Conservation (phyloP, 768 basidiomycete genomes). For the Trametes gibbosa region DNA sequence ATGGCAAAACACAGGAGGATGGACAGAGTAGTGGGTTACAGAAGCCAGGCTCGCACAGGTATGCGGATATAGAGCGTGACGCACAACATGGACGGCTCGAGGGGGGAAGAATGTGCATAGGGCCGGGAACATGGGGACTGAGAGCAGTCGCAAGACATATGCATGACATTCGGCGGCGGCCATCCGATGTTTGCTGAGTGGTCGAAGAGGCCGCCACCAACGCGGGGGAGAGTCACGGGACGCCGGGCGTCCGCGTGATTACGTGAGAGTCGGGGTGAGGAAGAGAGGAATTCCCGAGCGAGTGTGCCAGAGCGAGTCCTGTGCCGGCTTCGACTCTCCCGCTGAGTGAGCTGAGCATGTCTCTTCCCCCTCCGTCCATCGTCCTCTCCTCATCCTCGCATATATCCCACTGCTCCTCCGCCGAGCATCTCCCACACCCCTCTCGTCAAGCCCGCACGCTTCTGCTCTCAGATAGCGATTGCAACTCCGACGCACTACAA, state of each 20-base stretch:
- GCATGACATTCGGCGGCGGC: not conserved
- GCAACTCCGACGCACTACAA: not conserved
- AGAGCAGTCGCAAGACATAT: too few relatives aligned
- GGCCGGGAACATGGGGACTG: not conserved
- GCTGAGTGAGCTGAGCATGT: not conserved
- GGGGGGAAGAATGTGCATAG: not conserved
- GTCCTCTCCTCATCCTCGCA: not conserved
- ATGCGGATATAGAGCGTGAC: not conserved
- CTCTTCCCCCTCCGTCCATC: not conserved
- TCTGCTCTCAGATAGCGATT: not conserved
- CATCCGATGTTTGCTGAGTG: not conserved
- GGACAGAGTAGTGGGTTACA: too few relatives aligned
- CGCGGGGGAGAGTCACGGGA: not conserved
- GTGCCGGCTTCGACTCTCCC: too few relatives aligned
- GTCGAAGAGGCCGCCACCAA: too few relatives aligned
- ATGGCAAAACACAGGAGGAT: too few relatives aligned
- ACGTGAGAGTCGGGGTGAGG: constrained; percentile 10
- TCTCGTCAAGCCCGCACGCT: constrained; percentile 1
- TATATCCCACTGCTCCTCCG: not conserved
- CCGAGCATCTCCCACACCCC: not conserved
- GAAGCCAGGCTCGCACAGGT: too few relatives aligned
- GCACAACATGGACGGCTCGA: not conserved
- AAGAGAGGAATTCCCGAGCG: not conserved
- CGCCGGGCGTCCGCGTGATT: constrained; percentile 12
- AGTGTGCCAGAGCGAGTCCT: not conserved